A percentile compares a stretch with the other conserved stretches of the same genome.
Evolutionary conservation across 768 basidiomycete genomes (phyloP).

Genomic region (Gelatoporia subvermispora): DNA sequence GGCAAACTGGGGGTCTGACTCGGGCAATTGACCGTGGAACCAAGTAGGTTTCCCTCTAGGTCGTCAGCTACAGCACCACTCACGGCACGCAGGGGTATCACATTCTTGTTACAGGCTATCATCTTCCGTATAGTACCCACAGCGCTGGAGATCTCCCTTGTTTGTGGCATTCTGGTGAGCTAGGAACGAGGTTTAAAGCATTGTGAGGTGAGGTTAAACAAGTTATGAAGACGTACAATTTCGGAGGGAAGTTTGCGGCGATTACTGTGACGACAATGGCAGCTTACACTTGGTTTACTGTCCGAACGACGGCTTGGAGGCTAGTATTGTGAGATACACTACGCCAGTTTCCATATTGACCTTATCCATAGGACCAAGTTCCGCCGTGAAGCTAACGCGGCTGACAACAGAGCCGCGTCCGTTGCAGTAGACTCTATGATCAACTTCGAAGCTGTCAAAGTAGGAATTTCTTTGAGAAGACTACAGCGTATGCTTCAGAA

Average conservation of each 20-base stretch:
- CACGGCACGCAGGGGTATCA: constrained; percentile 69
- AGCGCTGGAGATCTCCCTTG: constrained; percentile 91
- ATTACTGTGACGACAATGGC: constrained; percentile 82
- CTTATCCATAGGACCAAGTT: constrained; percentile 67
- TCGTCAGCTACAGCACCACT: not conserved
- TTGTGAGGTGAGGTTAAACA: too few relatives aligned
- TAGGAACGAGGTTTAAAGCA: not conserved
- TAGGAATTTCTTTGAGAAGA: constrained; percentile 29
- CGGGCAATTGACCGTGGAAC: constrained; percentile 97
- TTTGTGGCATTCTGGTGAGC: constrained; percentile 92
- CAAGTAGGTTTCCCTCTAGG: constrained; percentile 52
- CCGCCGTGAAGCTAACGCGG: constrained; percentile 90
- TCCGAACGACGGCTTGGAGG: constrained; percentile 96
- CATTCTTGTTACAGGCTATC: constrained; percentile 89
- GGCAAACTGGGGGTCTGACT: constrained; percentile 95
- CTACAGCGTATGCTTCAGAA: not conserved
- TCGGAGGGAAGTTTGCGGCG: constrained; percentile 95
- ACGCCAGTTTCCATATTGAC: not conserved
- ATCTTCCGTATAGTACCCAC: constrained; percentile 95
- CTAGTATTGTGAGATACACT: constrained; percentile 30
- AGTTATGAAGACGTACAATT: constrained; percentile 78
- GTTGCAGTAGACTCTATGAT: constrained; percentile 93
- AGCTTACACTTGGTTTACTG: constrained; percentile 95
- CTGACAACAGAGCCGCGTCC: constrained; percentile 94
- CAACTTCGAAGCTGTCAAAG: constrained; percentile 99